Evolutionary conservation across 2,329 filamentous ascomycete genomes (phyloP).

Genomic region (Cladophialophora exuberans): DNA sequence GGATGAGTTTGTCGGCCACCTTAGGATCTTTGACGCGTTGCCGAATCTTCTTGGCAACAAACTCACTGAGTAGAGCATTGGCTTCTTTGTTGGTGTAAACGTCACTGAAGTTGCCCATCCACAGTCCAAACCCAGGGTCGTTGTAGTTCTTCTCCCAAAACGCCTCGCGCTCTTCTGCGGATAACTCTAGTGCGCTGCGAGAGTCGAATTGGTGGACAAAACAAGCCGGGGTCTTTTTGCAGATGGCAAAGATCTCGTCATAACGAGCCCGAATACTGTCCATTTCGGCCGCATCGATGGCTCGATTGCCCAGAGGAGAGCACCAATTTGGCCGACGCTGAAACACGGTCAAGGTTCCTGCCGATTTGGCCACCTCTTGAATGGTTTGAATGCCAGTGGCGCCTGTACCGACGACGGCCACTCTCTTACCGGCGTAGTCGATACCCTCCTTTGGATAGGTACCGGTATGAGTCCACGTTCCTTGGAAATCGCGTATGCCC

Average conservation of each 20-base stretch:
- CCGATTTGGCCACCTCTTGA: constrained; percentile 28
- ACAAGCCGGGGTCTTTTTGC: constrained; percentile 58
- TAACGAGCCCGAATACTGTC: constrained; percentile 34
- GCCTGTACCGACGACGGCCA: constrained; percentile 67
- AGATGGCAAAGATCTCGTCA: constrained; percentile 17
- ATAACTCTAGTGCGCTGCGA: constrained; percentile 38
- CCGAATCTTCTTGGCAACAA: constrained; percentile 58
- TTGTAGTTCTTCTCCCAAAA: constrained; percentile 54
- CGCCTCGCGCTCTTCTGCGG: constrained; percentile 40
- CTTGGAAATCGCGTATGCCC: constrained; percentile 62
- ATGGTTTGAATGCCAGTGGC: constrained; percentile 50
- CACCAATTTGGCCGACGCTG: constrained; percentile 69
- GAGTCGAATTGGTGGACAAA: constrained; percentile 61
- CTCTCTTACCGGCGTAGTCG: constrained; percentile 52
- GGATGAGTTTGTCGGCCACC: constrained; percentile 58
- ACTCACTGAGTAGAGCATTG: constrained; percentile 57
- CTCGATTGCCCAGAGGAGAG: constrained; percentile 60
- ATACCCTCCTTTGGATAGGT: constrained; percentile 61
- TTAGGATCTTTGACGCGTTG: constrained; percentile 54
- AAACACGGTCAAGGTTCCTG: constrained; percentile 45
- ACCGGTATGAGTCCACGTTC: constrained; percentile 61
- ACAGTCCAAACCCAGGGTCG: constrained; percentile 58
- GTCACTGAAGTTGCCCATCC: constrained; percentile 57
- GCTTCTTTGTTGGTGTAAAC: constrained; percentile 49
- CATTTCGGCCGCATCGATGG: constrained; percentile 55